Evolutionary conservation across 305 asterid genomes (phyloP).

Genomic region (Stenogyne calaminthoides): DNA sequence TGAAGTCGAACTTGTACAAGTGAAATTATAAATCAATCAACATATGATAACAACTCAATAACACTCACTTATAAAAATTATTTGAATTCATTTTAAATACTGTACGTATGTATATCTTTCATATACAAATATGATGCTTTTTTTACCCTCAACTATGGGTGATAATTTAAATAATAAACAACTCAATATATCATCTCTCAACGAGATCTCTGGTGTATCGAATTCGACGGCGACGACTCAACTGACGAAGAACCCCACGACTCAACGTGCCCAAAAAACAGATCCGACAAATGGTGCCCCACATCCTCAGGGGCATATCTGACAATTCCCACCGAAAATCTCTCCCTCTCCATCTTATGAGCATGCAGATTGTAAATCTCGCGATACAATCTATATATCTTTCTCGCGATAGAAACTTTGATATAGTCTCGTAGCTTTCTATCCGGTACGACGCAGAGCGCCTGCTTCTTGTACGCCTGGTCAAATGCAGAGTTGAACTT

Average conservation of each 20-base stretch:
- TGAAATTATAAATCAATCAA: too few species aligned
- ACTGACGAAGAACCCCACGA: constrained; percentile 45
- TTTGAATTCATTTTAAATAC: neutral
- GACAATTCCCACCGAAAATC: constrained; percentile 44
- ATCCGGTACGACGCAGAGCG: constrained; percentile 58
- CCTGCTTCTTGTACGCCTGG: constrained; percentile 65
- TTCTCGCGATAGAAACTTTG: constrained; percentile 51
- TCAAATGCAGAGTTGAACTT: constrained; percentile 65
- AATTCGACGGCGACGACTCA: constrained; percentile 42
- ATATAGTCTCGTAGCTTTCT: constrained; percentile 60
- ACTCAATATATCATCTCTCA: constrained; percentile 15
- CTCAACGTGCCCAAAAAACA: constrained; percentile 48
- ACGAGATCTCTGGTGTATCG: constrained; percentile 28
- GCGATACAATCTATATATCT: constrained; percentile 46
- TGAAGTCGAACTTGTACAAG: too few species aligned
- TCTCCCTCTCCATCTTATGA: constrained; percentile 35
- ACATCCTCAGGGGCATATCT: constrained; percentile 79
- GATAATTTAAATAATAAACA: neutral
- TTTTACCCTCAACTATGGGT: neutral
- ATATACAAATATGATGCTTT: neutral
- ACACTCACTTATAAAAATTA: neutral
- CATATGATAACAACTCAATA: neutral
- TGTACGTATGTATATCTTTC: neutral
- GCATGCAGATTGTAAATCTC: constrained; percentile 54
- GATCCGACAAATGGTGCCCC: constrained; percentile 57